Conservation (phyloP, 805 yeast genomes). For the Yarrowia deformans region DNA sequence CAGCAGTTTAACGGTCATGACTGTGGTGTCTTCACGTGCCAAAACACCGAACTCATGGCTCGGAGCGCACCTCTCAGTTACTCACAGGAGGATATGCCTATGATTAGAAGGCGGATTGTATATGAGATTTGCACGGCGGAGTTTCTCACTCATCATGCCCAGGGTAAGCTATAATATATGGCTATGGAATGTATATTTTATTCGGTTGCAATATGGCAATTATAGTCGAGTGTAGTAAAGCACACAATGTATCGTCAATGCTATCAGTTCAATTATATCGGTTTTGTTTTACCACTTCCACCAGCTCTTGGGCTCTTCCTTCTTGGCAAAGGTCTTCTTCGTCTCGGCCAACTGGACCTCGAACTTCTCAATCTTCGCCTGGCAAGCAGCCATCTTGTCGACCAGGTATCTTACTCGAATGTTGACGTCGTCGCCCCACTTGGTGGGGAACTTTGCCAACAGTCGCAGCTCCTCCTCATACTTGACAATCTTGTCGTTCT, state of each 20-base stretch:
- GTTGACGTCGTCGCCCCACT: constrained; percentile 58
- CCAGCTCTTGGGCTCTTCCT: constrained; percentile 16
- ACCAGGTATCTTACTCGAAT: constrained; percentile 71
- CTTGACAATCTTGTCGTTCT: constrained; percentile 65
- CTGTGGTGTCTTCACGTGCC: constrained; percentile 93
- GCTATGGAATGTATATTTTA: constrained; percentile 1
- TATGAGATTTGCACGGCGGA: constrained; percentile 53
- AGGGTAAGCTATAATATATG: constrained; percentile 4
- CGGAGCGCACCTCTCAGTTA: constrained; percentile 60
- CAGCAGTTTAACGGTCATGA: constrained; percentile 90
- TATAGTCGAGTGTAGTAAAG: not conserved
- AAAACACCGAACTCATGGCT: constrained; percentile 70
- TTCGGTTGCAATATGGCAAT: not conserved
- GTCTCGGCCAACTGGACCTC: constrained; percentile 52
- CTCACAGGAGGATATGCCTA: constrained; percentile 71
- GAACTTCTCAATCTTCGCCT: constrained; percentile 57
- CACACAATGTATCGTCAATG: constrained; percentile 2
- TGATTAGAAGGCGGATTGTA: constrained; percentile 72
- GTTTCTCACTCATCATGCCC: constrained; percentile 22
- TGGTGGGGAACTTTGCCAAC: constrained; percentile 56
- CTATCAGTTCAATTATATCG: not conserved
- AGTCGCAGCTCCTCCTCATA: constrained; percentile 76
- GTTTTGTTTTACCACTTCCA: not conserved
- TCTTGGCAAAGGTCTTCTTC: constrained; percentile 43
- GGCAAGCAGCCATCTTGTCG: constrained; percentile 69